A percentile compares a stretch with the other conserved stretches of the same genome.
Conservation (phyloP, 495 filamentous ascomycete species). For the Lophiostoma macrostomum region DNA sequence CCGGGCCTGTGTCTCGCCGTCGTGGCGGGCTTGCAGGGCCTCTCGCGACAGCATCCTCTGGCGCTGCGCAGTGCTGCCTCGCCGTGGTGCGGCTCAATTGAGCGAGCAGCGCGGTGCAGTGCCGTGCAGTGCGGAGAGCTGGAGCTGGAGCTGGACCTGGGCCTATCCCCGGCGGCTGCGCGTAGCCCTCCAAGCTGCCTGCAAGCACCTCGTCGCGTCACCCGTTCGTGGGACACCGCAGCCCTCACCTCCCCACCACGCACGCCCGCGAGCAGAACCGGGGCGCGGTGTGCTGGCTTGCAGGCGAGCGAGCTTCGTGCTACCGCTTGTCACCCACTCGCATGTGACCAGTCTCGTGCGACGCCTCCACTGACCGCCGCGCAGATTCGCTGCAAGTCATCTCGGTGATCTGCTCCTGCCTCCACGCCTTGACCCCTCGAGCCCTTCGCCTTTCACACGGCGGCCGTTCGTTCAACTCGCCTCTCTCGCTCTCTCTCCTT, state of each 20-base stretch:
- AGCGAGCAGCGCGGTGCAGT: too few relatives aligned
- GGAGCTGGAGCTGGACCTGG: too few relatives aligned
- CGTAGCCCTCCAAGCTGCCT: background rate
- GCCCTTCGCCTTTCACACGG: constrained; percentile 1
- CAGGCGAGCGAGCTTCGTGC: constrained; percentile 9
- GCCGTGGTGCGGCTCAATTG: background rate
- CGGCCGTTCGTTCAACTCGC: constrained; percentile 29
- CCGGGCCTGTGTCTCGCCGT: too few relatives aligned
- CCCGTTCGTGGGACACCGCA: too few relatives aligned
- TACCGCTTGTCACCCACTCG: constrained; percentile 5
- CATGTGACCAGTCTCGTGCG: constrained; percentile 25
- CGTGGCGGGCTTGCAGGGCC: too few relatives aligned
- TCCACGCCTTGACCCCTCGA: constrained; percentile 3
- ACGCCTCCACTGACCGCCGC: constrained; percentile 19
- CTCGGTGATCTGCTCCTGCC: constrained; percentile 13
- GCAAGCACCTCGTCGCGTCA: too few relatives aligned
- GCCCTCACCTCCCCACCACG: background rate
- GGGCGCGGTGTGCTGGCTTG: background rate
- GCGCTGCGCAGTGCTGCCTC: too few relatives aligned
- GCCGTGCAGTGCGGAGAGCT: too few relatives aligned
- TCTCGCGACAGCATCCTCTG: too few relatives aligned
- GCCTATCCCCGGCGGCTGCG: too few relatives aligned
- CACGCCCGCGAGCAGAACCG: background rate
- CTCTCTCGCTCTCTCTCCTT: constrained; percentile 2
- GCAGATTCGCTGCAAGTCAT: constrained; percentile 28